Evolutionary conservation across 805 yeast genomes (phyloP), one percentile per base, ranked within the genome.

Genomic region (Cyberlindnera subsufficiens): DNA sequence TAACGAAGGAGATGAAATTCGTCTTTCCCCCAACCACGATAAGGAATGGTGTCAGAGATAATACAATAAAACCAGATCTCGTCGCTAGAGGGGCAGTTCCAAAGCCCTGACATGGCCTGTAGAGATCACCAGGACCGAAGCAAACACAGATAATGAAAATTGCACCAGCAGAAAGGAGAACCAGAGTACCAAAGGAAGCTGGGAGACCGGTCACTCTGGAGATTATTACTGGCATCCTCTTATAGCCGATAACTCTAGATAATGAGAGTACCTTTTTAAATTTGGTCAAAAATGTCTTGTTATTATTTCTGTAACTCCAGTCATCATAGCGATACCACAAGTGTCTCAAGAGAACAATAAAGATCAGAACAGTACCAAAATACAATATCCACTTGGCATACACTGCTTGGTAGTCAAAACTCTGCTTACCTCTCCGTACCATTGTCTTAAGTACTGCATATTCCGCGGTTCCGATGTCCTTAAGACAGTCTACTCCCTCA

Each of bases 11-110:
- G 32, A 77, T 66, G 40, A 75, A 50, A 52, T 76, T 77, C 7
- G 75, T 54, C 53, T 77, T 77, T 3, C 82, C 82, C 0, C 78
- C 68, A 43, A 77, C 53, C 3, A 75, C 61, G 42, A 69, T 67
- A 31, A 76, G 56, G 51, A 75, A 72, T 0, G 82, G 82, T 8
- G 73, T 64, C 36, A 75, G 58, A 0, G 78, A 75, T 22, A 67
- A 60, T 1, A 77, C 68, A 69, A 72, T 68, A 22, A 74, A 46
- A 3, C 80, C 82, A 2, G 80, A 64, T 38, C 82, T 56, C 2
- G 73, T 69, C 0, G 78, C 78, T 27, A 77, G 45, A 10, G 81
- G 82, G 14, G 82, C 78, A 3, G 78, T 65, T 2, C 82, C 83
- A 55, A 76, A 77, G 0, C 76, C 78, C 5, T 59, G 32, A 55